Evolutionary conservation across 257 asterid species (phyloP).

Genomic region (Phtheirospermum japonicum): DNA sequence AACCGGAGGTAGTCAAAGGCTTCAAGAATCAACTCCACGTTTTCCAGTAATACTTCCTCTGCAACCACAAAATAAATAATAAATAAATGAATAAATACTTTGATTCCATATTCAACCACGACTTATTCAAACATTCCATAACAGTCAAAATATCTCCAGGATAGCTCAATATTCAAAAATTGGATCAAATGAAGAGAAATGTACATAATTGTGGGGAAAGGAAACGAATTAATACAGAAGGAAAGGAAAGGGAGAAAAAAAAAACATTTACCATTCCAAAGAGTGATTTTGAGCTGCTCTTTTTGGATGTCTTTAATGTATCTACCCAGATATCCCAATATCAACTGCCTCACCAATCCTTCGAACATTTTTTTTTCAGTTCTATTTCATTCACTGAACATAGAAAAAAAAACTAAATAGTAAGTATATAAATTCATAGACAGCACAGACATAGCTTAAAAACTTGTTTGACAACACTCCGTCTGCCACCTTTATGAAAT

Average conservation of each 20-base stretch:
- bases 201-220: not conserved
- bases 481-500: too few relatives aligned
- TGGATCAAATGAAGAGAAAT: not conserved
- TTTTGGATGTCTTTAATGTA: constrained; percentile 85
- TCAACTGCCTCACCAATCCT: constrained; percentile 85
- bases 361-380: constrained; percentile 59
- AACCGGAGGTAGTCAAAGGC: constrained; percentile 91
- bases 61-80: constrained; percentile 26
- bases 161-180: constrained; percentile 9
- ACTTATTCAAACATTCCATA: constrained; percentile 2
- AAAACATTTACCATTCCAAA: constrained; percentile 68
- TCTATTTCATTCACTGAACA: constrained; percentile 22
- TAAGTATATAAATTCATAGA: too few relatives aligned
- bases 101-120: constrained; percentile 9
- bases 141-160: not conserved
- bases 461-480: too few relatives aligned
- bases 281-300: constrained; percentile 94
- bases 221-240: not conserved
- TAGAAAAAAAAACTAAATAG: not conserved
- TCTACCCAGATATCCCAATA: constrained; percentile 80
- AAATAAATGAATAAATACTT: not conserved
- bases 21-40: constrained; percentile 94
- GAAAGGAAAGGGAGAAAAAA: not conserved
- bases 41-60: constrained; percentile 93
- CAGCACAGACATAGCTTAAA: too few relatives aligned